Base-by-base conservation (phyloP, 495 filamentous ascomycete species). In the Ascodesmis nigricans region DNA sequence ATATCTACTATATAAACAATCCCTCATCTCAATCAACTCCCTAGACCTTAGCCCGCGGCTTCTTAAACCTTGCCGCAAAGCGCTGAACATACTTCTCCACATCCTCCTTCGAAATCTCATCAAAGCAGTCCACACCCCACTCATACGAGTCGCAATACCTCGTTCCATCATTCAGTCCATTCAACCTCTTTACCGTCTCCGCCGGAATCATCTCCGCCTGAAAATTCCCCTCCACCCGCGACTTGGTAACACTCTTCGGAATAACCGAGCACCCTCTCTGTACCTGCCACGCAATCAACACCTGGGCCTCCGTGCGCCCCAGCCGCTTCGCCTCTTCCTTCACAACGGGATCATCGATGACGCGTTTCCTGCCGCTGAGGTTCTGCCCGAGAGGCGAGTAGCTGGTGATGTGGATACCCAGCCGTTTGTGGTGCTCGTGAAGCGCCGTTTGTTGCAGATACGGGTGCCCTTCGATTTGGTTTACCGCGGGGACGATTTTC, bases 231-330 rank as follows among this genome's bases (percentile, higher is more conserved):
- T 58, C 57, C 41, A 84, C 82, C 9, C 78, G 56, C 15, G 53
- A 55, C 5, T 61, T 53, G 0, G 65, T 79, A 0, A 71, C 73
- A 23, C 72, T 79, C 58, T 84, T 84, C 3, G 78, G 75, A 16
- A 87, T 62, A 19, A 75, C 73, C 11, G 81, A 59, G 29, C 68
- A 66, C 0, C 70, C 73, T 57, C 73, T 84, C 50, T 91, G 78
- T 54, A 92, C 55, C 49, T 77, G 82, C 82, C 83, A 93, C 31
- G 78, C 62, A 6, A 93, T 33, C 40, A 93, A 51, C 5, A 92
- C 60, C 59, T 93, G 83, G 2, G 77, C 74, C 31, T 69, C 59
- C 5, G 66, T 72, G 62, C 77, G 83, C 5, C 60, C 60, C 42
- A 83, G 60, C 56, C 81, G 79, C 55, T 69, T 58, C 0, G 64